Evolutionary conservation across 257 asterid species (phyloP).

Genomic region (Marsdenia floribunda): DNA sequence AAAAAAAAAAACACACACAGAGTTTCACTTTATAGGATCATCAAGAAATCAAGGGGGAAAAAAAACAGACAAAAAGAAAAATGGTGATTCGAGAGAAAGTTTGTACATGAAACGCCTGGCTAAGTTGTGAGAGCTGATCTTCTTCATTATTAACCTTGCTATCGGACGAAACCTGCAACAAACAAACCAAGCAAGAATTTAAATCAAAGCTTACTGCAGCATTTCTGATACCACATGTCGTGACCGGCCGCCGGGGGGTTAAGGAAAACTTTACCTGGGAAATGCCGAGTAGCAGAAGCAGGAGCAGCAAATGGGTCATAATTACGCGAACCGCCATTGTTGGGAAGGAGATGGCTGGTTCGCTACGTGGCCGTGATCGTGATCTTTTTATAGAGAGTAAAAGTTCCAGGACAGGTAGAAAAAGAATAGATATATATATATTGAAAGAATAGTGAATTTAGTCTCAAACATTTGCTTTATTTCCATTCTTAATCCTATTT

Average conservation of each 20-base stretch:
- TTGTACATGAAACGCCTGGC: conserved; percentile 35
- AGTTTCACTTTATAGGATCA: background rate
- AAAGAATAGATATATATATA: too few species aligned
- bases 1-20: background rate
- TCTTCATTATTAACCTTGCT: conserved; percentile 28
- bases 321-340: conserved; percentile 3
- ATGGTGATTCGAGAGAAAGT: background rate
- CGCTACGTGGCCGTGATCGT: too few species aligned
- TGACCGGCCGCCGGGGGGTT: background rate
- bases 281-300: background rate
- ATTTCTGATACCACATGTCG: background rate
- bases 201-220: background rate
- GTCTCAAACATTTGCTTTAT: too few species aligned
- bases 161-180: conserved; percentile 35
- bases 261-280: background rate
- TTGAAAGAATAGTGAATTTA: too few species aligned
- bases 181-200: background rate
- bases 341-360: too few species aligned
- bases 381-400: too few species aligned
- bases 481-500: too few species aligned
- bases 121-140: conserved; percentile 18
- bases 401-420: too few species aligned
- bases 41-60: background rate
- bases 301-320: background rate
- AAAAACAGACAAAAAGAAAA: background rate